Conservation (phyloP, 768 basidiomycete species). For the Gymnopilus junonius region DNA sequence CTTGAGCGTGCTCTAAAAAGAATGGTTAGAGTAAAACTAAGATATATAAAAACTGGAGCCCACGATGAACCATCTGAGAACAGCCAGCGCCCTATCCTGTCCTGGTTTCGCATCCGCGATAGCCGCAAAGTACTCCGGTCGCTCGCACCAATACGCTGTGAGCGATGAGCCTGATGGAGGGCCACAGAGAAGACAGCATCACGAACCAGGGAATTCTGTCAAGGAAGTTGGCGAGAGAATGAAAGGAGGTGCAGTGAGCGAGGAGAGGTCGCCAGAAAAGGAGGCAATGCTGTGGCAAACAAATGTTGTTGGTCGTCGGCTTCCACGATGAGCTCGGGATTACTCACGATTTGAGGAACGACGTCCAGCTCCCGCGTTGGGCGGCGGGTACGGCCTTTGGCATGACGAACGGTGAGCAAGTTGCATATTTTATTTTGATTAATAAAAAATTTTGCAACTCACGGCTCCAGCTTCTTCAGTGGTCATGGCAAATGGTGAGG, state of each 20-base stretch:
- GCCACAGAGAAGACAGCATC: slow-evolving; percentile 3
- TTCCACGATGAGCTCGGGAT: neutral
- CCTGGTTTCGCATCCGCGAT: slow-evolving; percentile 79
- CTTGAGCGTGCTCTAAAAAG: slow-evolving; percentile 76
- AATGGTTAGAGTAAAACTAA: neutral
- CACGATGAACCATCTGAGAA: slow-evolving; percentile 96
- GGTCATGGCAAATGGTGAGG: slow-evolving; percentile 21
- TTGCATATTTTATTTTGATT: neutral
- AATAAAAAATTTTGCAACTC: neutral
- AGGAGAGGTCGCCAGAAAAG: slow-evolving; percentile 87
- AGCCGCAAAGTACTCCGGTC: slow-evolving; percentile 85
- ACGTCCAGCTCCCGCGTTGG: slow-evolving; percentile 87
- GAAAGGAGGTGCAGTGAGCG: slow-evolving; percentile 86
- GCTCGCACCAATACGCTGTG: slow-evolving; percentile 96
- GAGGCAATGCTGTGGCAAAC: slow-evolving; percentile 66
- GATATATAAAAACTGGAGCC: slow-evolving; percentile 28
- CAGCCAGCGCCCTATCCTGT: slow-evolving; percentile 75
- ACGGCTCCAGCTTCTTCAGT: slow-evolving; percentile 23
- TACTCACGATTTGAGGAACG: slow-evolving; percentile 88
- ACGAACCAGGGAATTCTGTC: slow-evolving; percentile 87
- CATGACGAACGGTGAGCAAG: neutral
- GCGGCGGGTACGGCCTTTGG: slow-evolving; percentile 73
- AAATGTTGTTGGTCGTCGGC: slow-evolving; percentile 13
- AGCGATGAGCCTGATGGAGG: slow-evolving; percentile 9
- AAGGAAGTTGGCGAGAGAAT: slow-evolving; percentile 91